Percentiles rank a stretch among this genome's conserved stretches.
Evolutionary conservation across 306 rosid species (phyloP).

Genomic region (Amphicarpaea edgeworthii): DNA sequence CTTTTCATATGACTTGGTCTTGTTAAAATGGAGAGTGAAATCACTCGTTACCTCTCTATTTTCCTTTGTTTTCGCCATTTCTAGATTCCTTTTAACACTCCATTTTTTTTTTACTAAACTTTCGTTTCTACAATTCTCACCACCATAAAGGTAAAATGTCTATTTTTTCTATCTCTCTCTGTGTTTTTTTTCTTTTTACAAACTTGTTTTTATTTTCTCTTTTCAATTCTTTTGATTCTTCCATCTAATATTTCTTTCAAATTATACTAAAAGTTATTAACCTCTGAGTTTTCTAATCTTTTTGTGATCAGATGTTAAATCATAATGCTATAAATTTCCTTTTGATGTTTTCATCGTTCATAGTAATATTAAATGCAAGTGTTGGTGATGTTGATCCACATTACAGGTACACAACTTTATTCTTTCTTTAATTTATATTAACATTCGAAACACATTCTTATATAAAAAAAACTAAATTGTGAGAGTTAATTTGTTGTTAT

Average conservation of each 20-base stretch:
- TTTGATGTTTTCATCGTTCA: constrained; percentile 54
- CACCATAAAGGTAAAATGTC: constrained; percentile 17
- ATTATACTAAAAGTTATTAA: not conserved
- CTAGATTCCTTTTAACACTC: not conserved
- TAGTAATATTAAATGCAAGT: constrained; percentile 65
- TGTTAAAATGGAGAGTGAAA: not conserved
- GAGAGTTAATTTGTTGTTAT: constrained; percentile 5
- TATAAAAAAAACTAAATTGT: not conserved
- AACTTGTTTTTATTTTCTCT: not conserved
- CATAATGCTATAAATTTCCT: constrained; percentile 53
- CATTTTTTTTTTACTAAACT: not conserved
- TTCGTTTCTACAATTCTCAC: constrained; percentile 18
- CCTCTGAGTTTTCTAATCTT: constrained; percentile 34
- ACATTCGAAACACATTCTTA: not conserved
- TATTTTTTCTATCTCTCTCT: not conserved
- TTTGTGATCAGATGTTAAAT: constrained; percentile 61
- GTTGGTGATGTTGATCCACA: constrained; percentile 73
- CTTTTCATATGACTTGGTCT: constrained; percentile 17
- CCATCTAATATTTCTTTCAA: not conserved
- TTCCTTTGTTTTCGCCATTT: constrained; percentile 25
- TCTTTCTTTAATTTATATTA: not conserved
- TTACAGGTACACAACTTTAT: constrained; percentile 57
- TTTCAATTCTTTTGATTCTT: not conserved
- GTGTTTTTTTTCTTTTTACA: not conserved
- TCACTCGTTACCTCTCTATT: not conserved